Percentiles rank a stretch among this genome's conserved stretches.
phyloP scores from a whole-genome alignment of 2,329 filamentous ascomycete species.

The Aspergillus flavus region DNA sequence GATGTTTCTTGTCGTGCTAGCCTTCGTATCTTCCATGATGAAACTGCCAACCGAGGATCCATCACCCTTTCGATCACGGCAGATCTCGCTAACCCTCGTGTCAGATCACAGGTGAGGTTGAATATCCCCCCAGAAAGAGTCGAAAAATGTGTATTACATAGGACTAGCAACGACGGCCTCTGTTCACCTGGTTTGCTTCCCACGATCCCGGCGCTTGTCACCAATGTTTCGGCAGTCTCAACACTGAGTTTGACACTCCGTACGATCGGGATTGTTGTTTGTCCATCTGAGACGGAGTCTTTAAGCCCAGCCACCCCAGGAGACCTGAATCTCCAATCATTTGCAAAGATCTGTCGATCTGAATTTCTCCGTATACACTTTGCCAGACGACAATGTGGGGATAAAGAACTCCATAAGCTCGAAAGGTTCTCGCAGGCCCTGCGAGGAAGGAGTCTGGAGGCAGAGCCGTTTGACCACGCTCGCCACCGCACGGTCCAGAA shows the following conservation, averaged over 20 bases:
- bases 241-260: slow-evolving; percentile 19
- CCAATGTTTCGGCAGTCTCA: slow-evolving; percentile 20
- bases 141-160: slow-evolving; percentile 16
- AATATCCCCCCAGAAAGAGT: slow-evolving; percentile 20
- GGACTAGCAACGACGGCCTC: slow-evolving; percentile 18
- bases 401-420: slow-evolving; percentile 18
- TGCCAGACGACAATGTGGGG: slow-evolving; percentile 20
- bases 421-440: slow-evolving; percentile 17
- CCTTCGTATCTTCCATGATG: slow-evolving; percentile 23
- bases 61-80: slow-evolving; percentile 21
- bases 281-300: slow-evolving; percentile 16
- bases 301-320: slow-evolving; percentile 14
- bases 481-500: slow-evolving; percentile 18
- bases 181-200: slow-evolving; percentile 16
- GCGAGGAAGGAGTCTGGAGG: slow-evolving; percentile 14
- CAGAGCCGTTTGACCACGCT: slow-evolving; percentile 16
- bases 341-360: slow-evolving; percentile 23
- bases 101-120: slow-evolving; percentile 20
- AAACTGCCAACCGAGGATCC: slow-evolving; percentile 21
- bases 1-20: slow-evolving; percentile 16
- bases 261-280: slow-evolving; percentile 19
- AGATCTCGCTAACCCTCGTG: slow-evolving; percentile 20
- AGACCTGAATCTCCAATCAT: slow-evolving; percentile 16
- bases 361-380: slow-evolving; percentile 21
- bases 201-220: slow-evolving; percentile 15